phyloP scores from a whole-genome alignment of 345 rosid genomes.

The Salix udensis region DNA sequence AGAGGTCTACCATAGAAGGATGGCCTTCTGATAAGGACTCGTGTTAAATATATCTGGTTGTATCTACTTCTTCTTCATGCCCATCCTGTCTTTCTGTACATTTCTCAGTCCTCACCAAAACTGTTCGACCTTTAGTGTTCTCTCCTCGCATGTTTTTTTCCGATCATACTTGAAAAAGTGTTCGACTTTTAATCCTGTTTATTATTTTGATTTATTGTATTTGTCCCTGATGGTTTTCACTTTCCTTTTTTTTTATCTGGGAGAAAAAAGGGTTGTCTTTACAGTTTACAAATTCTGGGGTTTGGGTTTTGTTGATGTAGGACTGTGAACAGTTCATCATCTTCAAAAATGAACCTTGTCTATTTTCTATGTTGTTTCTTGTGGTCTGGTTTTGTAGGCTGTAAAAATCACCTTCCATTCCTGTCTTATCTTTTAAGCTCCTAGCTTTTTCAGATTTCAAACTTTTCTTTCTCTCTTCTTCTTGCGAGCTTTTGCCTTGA shows the following conservation, averaged over 20 bases:
- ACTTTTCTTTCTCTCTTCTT: constrained; percentile 5
- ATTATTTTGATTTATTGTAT: constrained; percentile 22
- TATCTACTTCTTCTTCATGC: constrained; percentile 9
- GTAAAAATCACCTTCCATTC: constrained; percentile 38
- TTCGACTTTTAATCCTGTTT: constrained; percentile 14
- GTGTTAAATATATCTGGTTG: constrained; percentile 11
- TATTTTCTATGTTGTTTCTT: constrained; percentile 22
- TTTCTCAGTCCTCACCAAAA: constrained; percentile 9
- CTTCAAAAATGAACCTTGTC: constrained; percentile 46
- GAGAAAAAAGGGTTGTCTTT: not conserved
- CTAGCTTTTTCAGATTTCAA: constrained; percentile 25
- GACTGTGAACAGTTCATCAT: constrained; percentile 37
- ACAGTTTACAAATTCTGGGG: constrained; percentile 2
- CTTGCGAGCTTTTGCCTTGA: constrained; percentile 6
- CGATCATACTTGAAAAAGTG: constrained; percentile 6
- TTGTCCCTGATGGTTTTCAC: not conserved
- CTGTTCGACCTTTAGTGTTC: constrained; percentile 17
- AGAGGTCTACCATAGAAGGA: constrained; percentile 10
- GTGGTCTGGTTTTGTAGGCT: constrained; percentile 47
- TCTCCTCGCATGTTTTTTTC: not conserved
- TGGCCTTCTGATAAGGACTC: constrained; percentile 38
- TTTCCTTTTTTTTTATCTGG: not conserved
- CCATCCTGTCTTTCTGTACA: constrained; percentile 7
- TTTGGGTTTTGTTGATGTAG: constrained; percentile 30
- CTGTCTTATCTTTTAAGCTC: constrained; percentile 32